phyloP scores from a whole-genome alignment of 441 rosid genomes.

The Mallotus japonicus region DNA sequence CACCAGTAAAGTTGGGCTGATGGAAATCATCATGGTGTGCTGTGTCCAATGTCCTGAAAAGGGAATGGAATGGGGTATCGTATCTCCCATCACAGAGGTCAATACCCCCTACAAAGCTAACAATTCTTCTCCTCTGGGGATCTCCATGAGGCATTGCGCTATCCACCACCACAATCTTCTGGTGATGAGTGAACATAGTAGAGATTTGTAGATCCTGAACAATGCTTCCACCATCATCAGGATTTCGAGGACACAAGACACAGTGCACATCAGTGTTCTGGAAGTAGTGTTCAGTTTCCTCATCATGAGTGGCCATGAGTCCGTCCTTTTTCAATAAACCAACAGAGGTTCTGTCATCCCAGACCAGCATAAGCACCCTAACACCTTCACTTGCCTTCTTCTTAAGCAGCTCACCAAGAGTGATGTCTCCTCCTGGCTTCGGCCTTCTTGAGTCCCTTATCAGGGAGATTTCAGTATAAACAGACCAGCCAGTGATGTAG shows the following conservation, averaged over 20 bases:
- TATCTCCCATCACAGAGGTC: constrained; percentile 99
- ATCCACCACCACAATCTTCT: constrained; percentile 93
- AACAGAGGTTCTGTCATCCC: constrained; percentile 99
- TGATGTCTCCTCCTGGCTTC: constrained; percentile 92
- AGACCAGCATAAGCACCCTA: constrained; percentile 82
- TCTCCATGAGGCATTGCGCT: constrained; percentile 64
- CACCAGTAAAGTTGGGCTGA: constrained; percentile 88
- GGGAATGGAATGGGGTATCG: constrained; percentile 87
- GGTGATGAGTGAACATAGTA: constrained; percentile 97
- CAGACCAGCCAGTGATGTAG: constrained; percentile 98
- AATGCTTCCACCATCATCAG: constrained; percentile 95
- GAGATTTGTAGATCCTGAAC: constrained; percentile 77
- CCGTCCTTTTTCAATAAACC: constrained; percentile 83
- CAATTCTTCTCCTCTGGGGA: constrained; percentile 66
- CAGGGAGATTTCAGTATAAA: constrained; percentile 74
- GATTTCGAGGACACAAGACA: constrained; percentile 88
- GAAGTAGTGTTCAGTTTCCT: constrained; percentile 74
- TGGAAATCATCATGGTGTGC: constrained; percentile 98
- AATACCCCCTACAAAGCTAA: constrained; percentile 94
- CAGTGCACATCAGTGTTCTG: constrained; percentile 72
- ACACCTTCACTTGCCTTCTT: constrained; percentile 95
- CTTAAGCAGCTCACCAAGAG: constrained; percentile 84
- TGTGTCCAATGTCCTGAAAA: constrained; percentile 92
- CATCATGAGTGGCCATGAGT: constrained; percentile 95
- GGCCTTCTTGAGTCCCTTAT: constrained; percentile 92